Evolutionary conservation across 495 filamentous ascomycete genomes (phyloP).

Genomic region (Xylaria nigripes): DNA sequence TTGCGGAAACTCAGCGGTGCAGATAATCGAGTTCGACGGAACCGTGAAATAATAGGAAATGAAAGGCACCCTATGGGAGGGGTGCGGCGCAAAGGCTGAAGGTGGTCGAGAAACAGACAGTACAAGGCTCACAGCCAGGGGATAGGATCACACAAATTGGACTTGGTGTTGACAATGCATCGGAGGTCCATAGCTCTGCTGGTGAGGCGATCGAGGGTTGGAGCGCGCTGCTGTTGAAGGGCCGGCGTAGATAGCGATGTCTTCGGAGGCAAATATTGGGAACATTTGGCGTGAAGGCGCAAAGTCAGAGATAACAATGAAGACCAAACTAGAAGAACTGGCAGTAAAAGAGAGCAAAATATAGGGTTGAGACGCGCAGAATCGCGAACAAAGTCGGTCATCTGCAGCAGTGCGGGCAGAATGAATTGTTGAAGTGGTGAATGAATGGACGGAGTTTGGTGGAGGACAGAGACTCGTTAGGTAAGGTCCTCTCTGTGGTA

Average conservation of each 20-base stretch:
- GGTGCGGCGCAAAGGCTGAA: conserved; percentile 16
- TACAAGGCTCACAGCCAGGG: conserved; percentile 25
- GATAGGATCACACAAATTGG: conserved; percentile 28
- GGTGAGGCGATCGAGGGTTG: conserved; percentile 9
- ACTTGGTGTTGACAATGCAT: conserved; percentile 15
- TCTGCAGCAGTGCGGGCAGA: conserved; percentile 5
- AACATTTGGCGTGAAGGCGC: conserved; percentile 24
- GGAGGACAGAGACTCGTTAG: not conserved
- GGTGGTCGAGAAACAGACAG: conserved; percentile 14
- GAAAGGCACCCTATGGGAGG: conserved; percentile 11
- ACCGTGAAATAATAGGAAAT: conserved; percentile 5
- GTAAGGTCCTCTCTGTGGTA: too few species aligned
- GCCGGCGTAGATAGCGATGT: conserved; percentile 14
- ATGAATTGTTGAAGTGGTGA: not conserved
- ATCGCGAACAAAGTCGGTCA: conserved; percentile 5
- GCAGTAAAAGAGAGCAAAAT: not conserved
- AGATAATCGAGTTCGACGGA: conserved; percentile 2
- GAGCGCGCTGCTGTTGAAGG: conserved; percentile 15
- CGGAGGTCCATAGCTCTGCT: conserved; percentile 27
- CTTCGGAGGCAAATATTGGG: conserved; percentile 23
- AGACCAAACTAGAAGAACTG: not conserved
- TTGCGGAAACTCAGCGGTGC: not conserved
- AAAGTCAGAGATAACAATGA: conserved; percentile 7
- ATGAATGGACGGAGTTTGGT: not conserved
- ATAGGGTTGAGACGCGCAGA: conserved; percentile 7